Evolutionary conservation across 305 asterid species (phyloP), one percentile per base, ranked within the genome.

Genomic region (Lippia alba): DNA sequence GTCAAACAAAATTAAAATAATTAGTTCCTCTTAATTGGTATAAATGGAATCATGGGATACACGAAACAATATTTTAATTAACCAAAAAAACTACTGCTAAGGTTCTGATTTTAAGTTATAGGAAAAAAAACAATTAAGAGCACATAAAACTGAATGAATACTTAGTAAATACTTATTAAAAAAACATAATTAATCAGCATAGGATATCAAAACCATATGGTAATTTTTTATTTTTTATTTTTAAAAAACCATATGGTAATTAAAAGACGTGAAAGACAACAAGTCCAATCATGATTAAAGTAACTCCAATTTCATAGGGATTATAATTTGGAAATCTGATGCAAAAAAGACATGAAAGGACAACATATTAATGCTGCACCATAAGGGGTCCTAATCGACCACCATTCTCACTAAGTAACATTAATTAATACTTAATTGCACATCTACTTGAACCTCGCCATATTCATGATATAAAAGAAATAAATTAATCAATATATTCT

Each of bases 331-430:
- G 62, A 56, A 20, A 8, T 55, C 16, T 55, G 60, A 55, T 24
- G 16, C 58, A 2, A 19, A 54, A 54, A 19, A 18, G 11, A 10
- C 8, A 6, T 17, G 6, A 17, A 8, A 34, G 19, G 46, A 58
- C 64, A 58, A 12, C 6, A 36, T 8, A 58, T 0, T 34, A 7
- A 33, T 58, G 24, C 46, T n/a, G 64, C 49, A 36, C 64, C 15
- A 57, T 17, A 57, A 57, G 44, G 44, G 7, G 45, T 36, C 62
- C 44, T 30, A 56, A 56, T 56, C 40, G 5, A 19, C 40, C 40
- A 19, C 61, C 61, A 56, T 58, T 30, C 20, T 0, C 46, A 58
- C 64, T 58, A 58, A 58, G 15, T 11, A 20, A 56, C 40, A 56
- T 56, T 24, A 30, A 36, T 59, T 59, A 39, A 36, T 59, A 41